Base-by-base conservation (phyloP, 2,329 filamentous ascomycete species). In the Chalara sp. region DNA sequence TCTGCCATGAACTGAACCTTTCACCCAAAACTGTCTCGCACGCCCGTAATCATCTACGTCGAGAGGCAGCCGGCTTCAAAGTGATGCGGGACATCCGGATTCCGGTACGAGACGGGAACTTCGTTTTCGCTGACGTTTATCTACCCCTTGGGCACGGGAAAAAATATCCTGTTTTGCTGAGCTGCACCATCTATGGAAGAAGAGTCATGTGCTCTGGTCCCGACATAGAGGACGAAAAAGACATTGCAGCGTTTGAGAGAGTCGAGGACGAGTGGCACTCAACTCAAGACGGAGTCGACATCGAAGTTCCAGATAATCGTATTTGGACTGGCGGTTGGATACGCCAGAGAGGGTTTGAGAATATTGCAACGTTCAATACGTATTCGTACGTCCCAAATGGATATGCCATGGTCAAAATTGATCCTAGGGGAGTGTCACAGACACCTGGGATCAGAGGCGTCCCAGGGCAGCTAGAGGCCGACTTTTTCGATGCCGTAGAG, bases 401-500 rank as follows among this genome's bases (percentile, higher is more conserved):
- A 11, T 53, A 53, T 50, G 47, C 44, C n/a, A 49, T 53, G 47
- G 51, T 53, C 32, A 49, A 50, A 40, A 37, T 53, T 32, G 51
- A 53, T 53, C 43, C 47, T 31, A 46, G 47, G 32, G 51, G 51
- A 31, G 51, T 53, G 6, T 46, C 43, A 21, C 47, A 53, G 40
- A 50, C 51, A 30, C 51, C 51, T 13, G 51, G 51, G 11, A 42
- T n/a, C 8, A 47, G 47, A 40, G 47, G 47, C 28, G 37, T 53
- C 11, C 47, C 51, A 41, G 47, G 49, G 3, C 59, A 61, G 35
- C 59, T 63, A 30, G 62, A 53, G 1, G 55, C 61, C 21, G 65
- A 67, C 28, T 58, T 54, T 7, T 60, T 54, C 43, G 63, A 65
- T 31, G 46, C 57, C 1, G 56, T 67, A 21, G 63, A 67, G 37